Conservation (phyloP, 176 grass and related monocot species). For the Ensete glaucum region DNA sequence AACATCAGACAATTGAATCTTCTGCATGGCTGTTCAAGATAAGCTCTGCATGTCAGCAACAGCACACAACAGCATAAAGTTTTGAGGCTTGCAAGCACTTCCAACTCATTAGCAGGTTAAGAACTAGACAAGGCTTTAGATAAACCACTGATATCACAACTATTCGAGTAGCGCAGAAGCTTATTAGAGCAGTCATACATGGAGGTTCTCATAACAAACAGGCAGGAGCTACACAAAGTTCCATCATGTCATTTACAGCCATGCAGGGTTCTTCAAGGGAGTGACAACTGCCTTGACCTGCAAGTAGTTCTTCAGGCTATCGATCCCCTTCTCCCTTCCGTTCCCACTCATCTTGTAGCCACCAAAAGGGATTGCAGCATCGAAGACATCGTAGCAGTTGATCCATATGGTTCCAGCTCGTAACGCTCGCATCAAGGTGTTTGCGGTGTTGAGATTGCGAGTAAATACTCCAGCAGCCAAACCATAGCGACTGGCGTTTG, state of each 20-base stretch:
- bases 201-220: not conserved
- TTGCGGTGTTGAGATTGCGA: conserved; percentile 58
- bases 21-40: too few relatives aligned
- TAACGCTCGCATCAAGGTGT: conserved; percentile 52
- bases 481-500: conserved; percentile 45
- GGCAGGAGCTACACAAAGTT: not conserved
- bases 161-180: not conserved
- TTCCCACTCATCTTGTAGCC: conserved; percentile 89
- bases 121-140: too few relatives aligned
- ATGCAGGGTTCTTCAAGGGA: conserved; percentile 62
- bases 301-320: conserved; percentile 76
- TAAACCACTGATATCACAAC: too few relatives aligned
- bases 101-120: too few relatives aligned
- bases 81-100: too few relatives aligned
- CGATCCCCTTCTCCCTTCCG: conserved; percentile 62
- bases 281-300: conserved; percentile 77
- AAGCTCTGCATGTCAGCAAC: too few relatives aligned
- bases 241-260: conserved; percentile 36
- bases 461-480: conserved; percentile 91
- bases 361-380: conserved; percentile 72
- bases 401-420: conserved; percentile 66
- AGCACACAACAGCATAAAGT: too few relatives aligned
- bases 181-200: not conserved
- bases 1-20: too few relatives aligned
- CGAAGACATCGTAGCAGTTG: conserved; percentile 79